Base-by-base conservation (phyloP, 495 filamentous ascomycete species). In the Hypoxylon trugodes region DNA sequence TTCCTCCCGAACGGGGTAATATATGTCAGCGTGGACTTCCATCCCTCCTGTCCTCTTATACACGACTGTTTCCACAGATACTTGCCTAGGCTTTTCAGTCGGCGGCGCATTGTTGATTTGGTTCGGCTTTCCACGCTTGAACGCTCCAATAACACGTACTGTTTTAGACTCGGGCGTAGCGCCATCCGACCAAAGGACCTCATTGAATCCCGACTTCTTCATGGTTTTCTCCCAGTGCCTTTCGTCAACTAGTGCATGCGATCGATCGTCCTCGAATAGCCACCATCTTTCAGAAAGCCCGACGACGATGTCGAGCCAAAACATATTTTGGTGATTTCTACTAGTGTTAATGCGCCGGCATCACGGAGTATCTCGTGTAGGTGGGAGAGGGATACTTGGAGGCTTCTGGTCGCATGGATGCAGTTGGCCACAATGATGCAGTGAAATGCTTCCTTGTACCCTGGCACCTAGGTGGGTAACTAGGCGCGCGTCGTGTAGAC, bases 371-470 rank as follows among this genome's bases (percentile, higher is more conserved):
- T 50, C 21, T 69, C 61, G 1, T 67, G 71, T 33, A 81, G 74
- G 45, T 76, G 48, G 0, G 42, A 41, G 0, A 68, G 66, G 0
- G 77, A 75, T 2, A 51, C 63, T 3, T 47, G 40, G 4, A 82
- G 58, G 22, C 64, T 72, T 9, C 73, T 73, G 0, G 83, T 85
- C 0, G 83, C 82, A 38, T 85, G 83, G 0, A 85, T 68, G 1
- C 70, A 74, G 45, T 83, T 83, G 37, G 71, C 82, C 0, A 78
- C 77, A 1, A 85, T 58, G 24, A 83, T 65, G 13, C 84, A 69
- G 58, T 84, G 79, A 15, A 40, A 15, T 3, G 36, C 36, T 10
- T 2, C 36, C 15, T 40, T 16, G 36, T 40, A 40, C 36, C 19
- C n/a, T n/a, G n/a, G n/a, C n/a, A n/a, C n/a, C n/a, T n/a, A n/a